These are phyloP conservation scores for Thalassiosira hispida DNA, from an alignment of 352 stramenopile species.

Conservation along the genomic window DNA sequence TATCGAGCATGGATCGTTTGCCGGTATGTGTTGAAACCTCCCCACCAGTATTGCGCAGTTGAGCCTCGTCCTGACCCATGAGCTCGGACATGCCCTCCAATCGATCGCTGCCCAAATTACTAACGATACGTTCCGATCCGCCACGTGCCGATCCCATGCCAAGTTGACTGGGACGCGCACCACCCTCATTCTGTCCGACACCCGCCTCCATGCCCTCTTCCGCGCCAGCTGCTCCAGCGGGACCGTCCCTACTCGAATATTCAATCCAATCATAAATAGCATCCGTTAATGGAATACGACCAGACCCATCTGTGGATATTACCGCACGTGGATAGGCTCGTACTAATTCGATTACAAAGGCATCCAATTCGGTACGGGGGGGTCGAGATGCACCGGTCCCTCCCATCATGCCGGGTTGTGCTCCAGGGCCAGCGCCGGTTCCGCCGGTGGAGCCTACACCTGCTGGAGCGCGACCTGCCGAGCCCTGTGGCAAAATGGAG, in stretches of 20 bases:
- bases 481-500: no score
- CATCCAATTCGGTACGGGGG: conserved; percentile 40
- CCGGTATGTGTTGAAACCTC: conserved; percentile 13
- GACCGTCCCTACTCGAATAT: conserved; percentile 31
- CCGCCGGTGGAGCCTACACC: background rate
- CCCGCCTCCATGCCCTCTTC: background rate
- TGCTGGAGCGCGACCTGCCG: background rate
- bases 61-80: conserved; percentile 36
- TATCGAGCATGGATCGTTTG: conserved; percentile 32
- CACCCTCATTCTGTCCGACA: background rate
- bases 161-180: background rate
- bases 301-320: conserved; percentile 31
- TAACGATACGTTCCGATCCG: background rate
- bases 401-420: conserved; percentile 5
- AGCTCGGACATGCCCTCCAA: conserved; percentile 53
- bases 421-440: background rate
- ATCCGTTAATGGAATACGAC: conserved; percentile 38
- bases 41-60: background rate
- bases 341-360: conserved; percentile 52
- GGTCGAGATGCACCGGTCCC: conserved; percentile 15
- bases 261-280: conserved; percentile 57
- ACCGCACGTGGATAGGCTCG: conserved; percentile 33
- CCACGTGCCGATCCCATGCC: conserved; percentile 6
- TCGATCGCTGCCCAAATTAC: conserved; percentile 14
- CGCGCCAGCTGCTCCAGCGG: conserved; percentile 4